These are phyloP conservation scores for Clarireedia monteithiana DNA, from an alignment of 2,329 filamentous ascomycete genomes.

Conservation along the genomic window DNA sequence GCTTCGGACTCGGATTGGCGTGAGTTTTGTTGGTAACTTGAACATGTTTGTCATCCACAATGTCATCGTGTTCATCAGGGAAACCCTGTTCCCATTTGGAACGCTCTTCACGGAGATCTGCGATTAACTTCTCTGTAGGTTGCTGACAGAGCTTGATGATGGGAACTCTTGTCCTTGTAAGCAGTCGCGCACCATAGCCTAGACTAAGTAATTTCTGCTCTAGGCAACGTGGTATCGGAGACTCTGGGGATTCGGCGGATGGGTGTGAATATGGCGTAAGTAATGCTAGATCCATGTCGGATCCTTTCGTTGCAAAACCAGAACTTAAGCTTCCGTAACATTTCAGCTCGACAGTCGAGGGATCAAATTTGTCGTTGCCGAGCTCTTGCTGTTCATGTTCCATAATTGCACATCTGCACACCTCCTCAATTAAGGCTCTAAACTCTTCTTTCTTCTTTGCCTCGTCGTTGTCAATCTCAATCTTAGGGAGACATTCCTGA, in stretches of 20 bases:
- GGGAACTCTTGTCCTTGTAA: constrained; percentile 73
- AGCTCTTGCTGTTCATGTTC: constrained; percentile 40
- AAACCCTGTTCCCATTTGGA: constrained; percentile 61
- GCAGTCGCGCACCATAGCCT: constrained; percentile 67
- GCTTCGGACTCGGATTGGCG: neutral
- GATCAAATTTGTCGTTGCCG: constrained; percentile 39
- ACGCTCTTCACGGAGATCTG: constrained; percentile 56
- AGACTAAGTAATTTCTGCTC: constrained; percentile 66
- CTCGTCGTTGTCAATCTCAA: constrained; percentile 55
- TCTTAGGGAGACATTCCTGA: constrained; percentile 21
- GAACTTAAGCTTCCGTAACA: constrained; percentile 79
- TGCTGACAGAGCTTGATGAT: constrained; percentile 81
- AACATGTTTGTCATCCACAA: constrained; percentile 11
- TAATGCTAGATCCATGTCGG: constrained; percentile 83
- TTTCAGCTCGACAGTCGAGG: constrained; percentile 55
- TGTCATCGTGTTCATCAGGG: constrained; percentile 23
- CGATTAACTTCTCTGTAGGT: constrained; percentile 53
- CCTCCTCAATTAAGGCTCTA: constrained; percentile 52
- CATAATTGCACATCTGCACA: constrained; percentile 53
- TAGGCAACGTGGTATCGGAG: constrained; percentile 62
- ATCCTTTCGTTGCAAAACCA: constrained; percentile 80
- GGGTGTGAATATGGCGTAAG: constrained; percentile 54
- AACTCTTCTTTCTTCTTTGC: constrained; percentile 66
- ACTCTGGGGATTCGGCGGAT: constrained; percentile 45
- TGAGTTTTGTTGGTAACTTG: neutral